A percentile compares a stretch with the other conserved stretches of the same genome.
These are phyloP conservation scores for Penicillium polonicum DNA, from an alignment of 2,329 filamentous ascomycete genomes.

Conservation along the genomic window DNA sequence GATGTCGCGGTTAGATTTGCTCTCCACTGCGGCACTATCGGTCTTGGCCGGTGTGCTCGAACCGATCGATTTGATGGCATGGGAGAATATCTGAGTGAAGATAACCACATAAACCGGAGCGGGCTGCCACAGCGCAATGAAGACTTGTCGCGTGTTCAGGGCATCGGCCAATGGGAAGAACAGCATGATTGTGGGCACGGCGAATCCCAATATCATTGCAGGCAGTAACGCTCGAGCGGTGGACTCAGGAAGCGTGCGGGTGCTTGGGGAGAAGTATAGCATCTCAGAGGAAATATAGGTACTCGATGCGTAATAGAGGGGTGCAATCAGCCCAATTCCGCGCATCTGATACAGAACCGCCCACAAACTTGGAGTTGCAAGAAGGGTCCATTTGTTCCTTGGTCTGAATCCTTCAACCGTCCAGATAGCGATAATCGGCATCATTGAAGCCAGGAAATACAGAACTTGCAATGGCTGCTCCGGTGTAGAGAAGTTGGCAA, in stretches of 20 bases:
- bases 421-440: constrained; percentile 16
- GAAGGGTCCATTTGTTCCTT: constrained; percentile 16
- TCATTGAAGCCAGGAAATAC: constrained; percentile 14
- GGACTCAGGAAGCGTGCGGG: constrained; percentile 13
- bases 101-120: constrained; percentile 23
- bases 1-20: not conserved
- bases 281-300: constrained; percentile 12
- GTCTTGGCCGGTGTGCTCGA: not conserved
- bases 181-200: constrained; percentile 26
- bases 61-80: not conserved
- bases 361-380: constrained; percentile 16
- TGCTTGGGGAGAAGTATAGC: constrained; percentile 15
- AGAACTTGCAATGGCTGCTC: constrained; percentile 14
- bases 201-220: constrained; percentile 25
- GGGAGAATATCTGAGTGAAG: constrained; percentile 16
- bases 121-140: constrained; percentile 27
- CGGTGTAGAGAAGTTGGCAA: constrained; percentile 1
- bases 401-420: constrained; percentile 18
- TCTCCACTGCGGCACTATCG: not conserved
- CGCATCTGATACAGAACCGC: constrained; percentile 18
- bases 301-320: constrained; percentile 26
- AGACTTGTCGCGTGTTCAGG: constrained; percentile 14
- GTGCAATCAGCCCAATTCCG: constrained; percentile 23
- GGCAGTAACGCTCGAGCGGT: constrained; percentile 25
- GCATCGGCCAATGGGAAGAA: constrained; percentile 21